These are phyloP conservation scores for Prunus mume DNA, from an alignment of 306 rosid species.

Conservation along the genomic window DNA sequence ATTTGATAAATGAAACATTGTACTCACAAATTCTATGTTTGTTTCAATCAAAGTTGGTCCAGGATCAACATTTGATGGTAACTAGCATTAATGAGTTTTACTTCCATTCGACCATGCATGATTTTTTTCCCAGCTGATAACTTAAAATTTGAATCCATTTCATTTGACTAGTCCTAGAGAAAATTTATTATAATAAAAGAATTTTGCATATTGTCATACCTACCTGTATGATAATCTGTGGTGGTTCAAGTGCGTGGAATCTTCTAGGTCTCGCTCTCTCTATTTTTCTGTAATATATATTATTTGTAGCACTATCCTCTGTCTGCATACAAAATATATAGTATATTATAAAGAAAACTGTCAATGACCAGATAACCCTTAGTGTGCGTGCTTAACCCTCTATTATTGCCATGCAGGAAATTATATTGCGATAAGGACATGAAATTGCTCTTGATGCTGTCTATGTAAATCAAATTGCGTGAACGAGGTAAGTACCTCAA, in stretches of 20 bases:
- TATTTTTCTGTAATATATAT: too few species aligned
- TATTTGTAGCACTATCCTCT: too few species aligned
- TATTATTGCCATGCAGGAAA: neutral
- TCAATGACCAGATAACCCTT: neutral
- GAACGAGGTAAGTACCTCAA: conserved; percentile 2
- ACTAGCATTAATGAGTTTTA: neutral
- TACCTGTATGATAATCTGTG: neutral
- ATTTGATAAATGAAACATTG: neutral
- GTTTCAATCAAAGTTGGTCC: neutral
- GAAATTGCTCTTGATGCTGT: neutral
- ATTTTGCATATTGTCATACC: neutral
- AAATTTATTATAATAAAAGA: neutral
- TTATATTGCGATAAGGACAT: neutral
- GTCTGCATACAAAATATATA: neutral
- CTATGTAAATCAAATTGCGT: neutral
- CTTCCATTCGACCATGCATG: neutral
- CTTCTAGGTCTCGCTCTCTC: too few species aligned
- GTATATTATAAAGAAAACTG: neutral
- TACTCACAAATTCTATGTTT: neutral
- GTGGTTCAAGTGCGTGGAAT: too few species aligned
- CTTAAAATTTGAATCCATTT: neutral
- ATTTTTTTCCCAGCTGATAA: neutral
- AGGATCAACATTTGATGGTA: neutral
- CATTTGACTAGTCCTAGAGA: neutral
- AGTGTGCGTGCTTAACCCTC: neutral